A percentile compares a stretch with the other conserved stretches of the same genome.
Conservation (phyloP, 768 basidiomycete genomes). For the Russula sp. region DNA sequence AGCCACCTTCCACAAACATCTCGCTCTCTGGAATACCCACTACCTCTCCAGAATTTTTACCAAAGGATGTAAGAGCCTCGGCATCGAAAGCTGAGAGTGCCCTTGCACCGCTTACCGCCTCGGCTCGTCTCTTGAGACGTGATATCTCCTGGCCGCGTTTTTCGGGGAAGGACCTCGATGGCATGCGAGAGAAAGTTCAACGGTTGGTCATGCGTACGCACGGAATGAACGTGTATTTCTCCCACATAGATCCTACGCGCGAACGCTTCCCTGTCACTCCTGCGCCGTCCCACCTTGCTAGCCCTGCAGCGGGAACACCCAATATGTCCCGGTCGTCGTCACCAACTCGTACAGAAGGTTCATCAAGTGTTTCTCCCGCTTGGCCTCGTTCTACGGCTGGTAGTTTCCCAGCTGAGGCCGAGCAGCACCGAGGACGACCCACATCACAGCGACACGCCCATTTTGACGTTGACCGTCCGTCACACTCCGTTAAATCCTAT, state of each 20-base stretch:
- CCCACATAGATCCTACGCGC: slow-evolving; percentile 52
- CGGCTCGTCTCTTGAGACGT: slow-evolving; percentile 44
- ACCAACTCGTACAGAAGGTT: slow-evolving; percentile 1
- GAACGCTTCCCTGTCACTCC: slow-evolving; percentile 38
- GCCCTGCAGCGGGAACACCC: slow-evolving; percentile 7
- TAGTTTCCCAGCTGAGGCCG: slow-evolving; percentile 4
- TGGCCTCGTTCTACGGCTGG: slow-evolving; percentile 32
- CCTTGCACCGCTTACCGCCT: slow-evolving; percentile 45
- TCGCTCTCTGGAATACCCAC: slow-evolving; percentile 34
- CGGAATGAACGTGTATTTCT: slow-evolving; percentile 57
- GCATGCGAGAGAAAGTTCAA: slow-evolving; percentile 43
- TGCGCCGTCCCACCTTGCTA: slow-evolving; percentile 8
- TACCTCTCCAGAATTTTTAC: slow-evolving; percentile 35
- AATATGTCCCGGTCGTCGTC: slow-evolving; percentile 13
- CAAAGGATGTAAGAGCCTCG: slow-evolving; percentile 30
- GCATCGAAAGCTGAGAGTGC: slow-evolving; percentile 38
- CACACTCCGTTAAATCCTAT: not conserved
- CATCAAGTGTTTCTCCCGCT: slow-evolving; percentile 31
- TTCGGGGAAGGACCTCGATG: slow-evolving; percentile 46
- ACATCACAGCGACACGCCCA: slow-evolving; percentile 10
- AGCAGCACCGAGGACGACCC: not conserved
- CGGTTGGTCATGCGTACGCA: slow-evolving; percentile 50
- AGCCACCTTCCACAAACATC: slow-evolving; percentile 40
- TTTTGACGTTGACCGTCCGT: slow-evolving; percentile 5
- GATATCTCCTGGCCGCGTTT: slow-evolving; percentile 59